Base-by-base conservation (phyloP, 306 rosid species). In the Castanea sativa region DNA sequence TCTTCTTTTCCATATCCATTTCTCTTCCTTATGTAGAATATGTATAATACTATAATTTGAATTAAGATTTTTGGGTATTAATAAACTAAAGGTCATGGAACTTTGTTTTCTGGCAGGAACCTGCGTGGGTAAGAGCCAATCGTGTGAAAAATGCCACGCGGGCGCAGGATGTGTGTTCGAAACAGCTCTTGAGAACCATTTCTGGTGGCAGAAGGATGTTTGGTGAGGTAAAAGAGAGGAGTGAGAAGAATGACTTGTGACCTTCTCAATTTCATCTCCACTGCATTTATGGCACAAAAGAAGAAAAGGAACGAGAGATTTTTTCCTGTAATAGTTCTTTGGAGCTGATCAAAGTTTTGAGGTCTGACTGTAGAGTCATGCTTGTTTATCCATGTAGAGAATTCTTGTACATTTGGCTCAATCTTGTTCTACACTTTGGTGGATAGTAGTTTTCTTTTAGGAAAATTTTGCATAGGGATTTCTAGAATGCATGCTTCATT, bases 111-210 rank as follows among this genome's bases (percentile, higher is more conserved):
- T 85, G 57, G 64, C 85, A 96, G 99, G 99, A 96, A 83, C 99
- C 99, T 9, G 99, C 97, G 18, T 96, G 99, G 99, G 98, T 95
- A 25, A 88, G 80, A 86, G 99, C 97, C 21, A 85, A 81, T 83
- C 98, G 99, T 0, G 89, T 83, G 67, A 89, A 90, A 79, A 83
- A 78, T 43, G 92, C 87, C 1, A 84, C 94, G 14, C 88, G 86
- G 59, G 98, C 93, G 0, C 98, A 90, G 74, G 83, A 88, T 84
- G 81, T 93, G 80, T 96, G 93, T 75, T 90, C 92, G 38, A 90
- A 89, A 82, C 91, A 89, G 83, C 93, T 96, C 53, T 77, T 96
- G 81, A 91, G 91, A 87, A 80, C 80, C 75, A 93, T 96, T 33
- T 96, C 96, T 12, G 88, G 87, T 61, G 92, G 83, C 72, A 76